These are phyloP conservation scores for Alternaria burnsii DNA, from an alignment of 2,329 filamentous ascomycete genomes.

Conservation along the genomic window DNA sequence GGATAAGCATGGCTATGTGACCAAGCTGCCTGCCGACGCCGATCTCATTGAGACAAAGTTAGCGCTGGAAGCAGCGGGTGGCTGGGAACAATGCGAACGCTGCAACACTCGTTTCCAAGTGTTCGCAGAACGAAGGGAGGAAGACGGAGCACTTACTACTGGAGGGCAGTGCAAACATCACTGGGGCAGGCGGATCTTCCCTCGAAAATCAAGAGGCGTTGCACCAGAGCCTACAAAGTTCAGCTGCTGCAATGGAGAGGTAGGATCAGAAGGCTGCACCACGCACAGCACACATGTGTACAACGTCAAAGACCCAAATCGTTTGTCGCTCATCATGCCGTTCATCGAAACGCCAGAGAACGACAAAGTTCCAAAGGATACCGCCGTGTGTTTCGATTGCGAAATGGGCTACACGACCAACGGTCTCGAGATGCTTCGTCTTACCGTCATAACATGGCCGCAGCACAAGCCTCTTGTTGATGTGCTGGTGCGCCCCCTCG, in stretches of 20 bases:
- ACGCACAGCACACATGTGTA: slow-evolving; percentile 80
- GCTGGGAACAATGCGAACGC: slow-evolving; percentile 89
- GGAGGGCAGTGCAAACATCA: slow-evolving; percentile 85
- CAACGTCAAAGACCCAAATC: slow-evolving; percentile 78
- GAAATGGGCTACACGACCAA: slow-evolving; percentile 96
- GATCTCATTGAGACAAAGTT: slow-evolving; percentile 72
- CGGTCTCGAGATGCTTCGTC: slow-evolving; percentile 86
- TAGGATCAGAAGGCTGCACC: slow-evolving; percentile 82
- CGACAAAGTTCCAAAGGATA: slow-evolving; percentile 48
- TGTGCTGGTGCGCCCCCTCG: slow-evolving; percentile 82
- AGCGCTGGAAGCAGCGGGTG: slow-evolving; percentile 71
- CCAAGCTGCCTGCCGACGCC: slow-evolving; percentile 68
- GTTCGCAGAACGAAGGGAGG: slow-evolving; percentile 81
- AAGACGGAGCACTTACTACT: slow-evolving; percentile 77
- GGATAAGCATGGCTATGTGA: slow-evolving; percentile 78
- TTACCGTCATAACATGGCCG: slow-evolving; percentile 91
- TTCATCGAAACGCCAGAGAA: slow-evolving; percentile 82
- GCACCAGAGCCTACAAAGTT: slow-evolving; percentile 67
- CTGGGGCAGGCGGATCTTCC: slow-evolving; percentile 70
- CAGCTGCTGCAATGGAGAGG: slow-evolving; percentile 78
- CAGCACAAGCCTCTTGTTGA: slow-evolving; percentile 78
- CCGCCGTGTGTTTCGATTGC: slow-evolving; percentile 88
- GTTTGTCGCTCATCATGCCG: slow-evolving; percentile 79
- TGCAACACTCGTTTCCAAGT: slow-evolving; percentile 89
- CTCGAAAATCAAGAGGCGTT: slow-evolving; percentile 64